These are phyloP conservation scores for Thymus mandschuricus DNA, from an alignment of 257 asterid species.

Conservation along the genomic window DNA sequence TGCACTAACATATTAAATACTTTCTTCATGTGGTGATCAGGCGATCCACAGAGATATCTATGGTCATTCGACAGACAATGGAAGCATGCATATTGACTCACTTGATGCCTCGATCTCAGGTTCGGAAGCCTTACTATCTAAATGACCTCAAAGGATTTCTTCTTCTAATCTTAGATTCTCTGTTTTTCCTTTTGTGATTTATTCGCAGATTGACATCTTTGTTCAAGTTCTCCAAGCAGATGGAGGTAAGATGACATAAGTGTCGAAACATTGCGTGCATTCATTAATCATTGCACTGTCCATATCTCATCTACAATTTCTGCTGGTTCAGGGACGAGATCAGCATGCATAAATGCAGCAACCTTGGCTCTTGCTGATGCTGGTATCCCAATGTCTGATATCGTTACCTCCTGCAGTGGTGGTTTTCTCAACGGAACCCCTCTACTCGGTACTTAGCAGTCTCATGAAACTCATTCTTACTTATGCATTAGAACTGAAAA, in stretches of 20 bases:
- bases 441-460: conserved; percentile 64
- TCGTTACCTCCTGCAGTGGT: conserved; percentile 90
- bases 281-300: background rate
- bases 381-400: conserved; percentile 96
- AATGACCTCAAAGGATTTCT: conserved; percentile 1
- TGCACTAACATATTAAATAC: conserved; percentile 16
- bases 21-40: conserved; percentile 44
- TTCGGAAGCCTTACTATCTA: conserved; percentile 26
- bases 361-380: conserved; percentile 97
- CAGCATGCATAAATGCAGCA: conserved; percentile 99
- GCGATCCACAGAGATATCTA: conserved; percentile 94
- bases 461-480: background rate
- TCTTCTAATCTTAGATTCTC: background rate
- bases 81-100: conserved; percentile 91
- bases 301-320: conserved; percentile 1
- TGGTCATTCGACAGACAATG: conserved; percentile 98
- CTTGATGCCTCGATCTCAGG: conserved; percentile 97
- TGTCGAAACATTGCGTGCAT: conserved; percentile 8
- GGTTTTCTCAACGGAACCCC: conserved; percentile 87
- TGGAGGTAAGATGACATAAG: conserved; percentile 63
- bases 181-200: background rate
- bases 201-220: conserved; percentile 87
- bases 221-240: conserved; percentile 99
- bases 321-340: conserved; percentile 79
- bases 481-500: background rate